Percentiles rank a stretch among this genome's conserved stretches.
Conservation (phyloP, 495 filamentous ascomycete genomes). For the Corynascus novoguineensis region DNA sequence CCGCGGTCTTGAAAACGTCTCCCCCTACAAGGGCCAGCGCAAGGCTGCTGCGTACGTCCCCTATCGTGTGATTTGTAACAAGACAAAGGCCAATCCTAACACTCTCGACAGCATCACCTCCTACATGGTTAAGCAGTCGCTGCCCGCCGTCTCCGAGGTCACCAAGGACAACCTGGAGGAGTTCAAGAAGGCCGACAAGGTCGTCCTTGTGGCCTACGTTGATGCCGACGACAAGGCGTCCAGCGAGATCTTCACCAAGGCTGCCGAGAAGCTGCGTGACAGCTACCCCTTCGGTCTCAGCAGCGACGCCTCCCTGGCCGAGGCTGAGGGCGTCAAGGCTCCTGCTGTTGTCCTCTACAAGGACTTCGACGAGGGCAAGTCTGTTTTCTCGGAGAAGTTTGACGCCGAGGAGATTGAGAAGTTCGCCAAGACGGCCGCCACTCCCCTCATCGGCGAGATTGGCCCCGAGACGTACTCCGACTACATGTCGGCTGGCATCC, state of each 20-base stretch:
- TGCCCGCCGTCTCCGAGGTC: slow-evolving; percentile 83
- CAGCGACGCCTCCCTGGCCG: slow-evolving; percentile 74
- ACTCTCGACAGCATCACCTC: slow-evolving; percentile 72
- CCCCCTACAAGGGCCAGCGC: slow-evolving; percentile 80
- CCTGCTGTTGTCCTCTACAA: slow-evolving; percentile 95
- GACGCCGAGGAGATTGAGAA: slow-evolving; percentile 65
- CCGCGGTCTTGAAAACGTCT: slow-evolving; percentile 79
- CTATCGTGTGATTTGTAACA: not conserved
- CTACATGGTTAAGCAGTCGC: slow-evolving; percentile 98
- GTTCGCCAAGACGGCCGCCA: slow-evolving; percentile 80
- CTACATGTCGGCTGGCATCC: slow-evolving; percentile 93
- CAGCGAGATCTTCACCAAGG: slow-evolving; percentile 69
- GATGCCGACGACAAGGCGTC: slow-evolving; percentile 77
- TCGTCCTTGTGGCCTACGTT: slow-evolving; percentile 87
- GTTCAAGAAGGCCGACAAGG: slow-evolving; percentile 97
- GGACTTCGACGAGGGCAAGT: slow-evolving; percentile 95
- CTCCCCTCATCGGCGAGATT: slow-evolving; percentile 90
- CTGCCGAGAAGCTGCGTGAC: slow-evolving; percentile 82
- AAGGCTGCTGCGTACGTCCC: slow-evolving; percentile 77
- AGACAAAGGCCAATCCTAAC: slow-evolving; percentile 26
- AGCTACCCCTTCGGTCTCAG: slow-evolving; percentile 86
- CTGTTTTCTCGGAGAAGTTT: slow-evolving; percentile 72
- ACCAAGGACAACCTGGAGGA: slow-evolving; percentile 77
- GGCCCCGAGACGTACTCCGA: slow-evolving; percentile 95
- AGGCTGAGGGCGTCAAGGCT: slow-evolving; percentile 80